These are phyloP conservation scores for Paramecium sonneborni DNA, from an alignment of 73 alveolate species.

Conservation along the genomic window DNA sequence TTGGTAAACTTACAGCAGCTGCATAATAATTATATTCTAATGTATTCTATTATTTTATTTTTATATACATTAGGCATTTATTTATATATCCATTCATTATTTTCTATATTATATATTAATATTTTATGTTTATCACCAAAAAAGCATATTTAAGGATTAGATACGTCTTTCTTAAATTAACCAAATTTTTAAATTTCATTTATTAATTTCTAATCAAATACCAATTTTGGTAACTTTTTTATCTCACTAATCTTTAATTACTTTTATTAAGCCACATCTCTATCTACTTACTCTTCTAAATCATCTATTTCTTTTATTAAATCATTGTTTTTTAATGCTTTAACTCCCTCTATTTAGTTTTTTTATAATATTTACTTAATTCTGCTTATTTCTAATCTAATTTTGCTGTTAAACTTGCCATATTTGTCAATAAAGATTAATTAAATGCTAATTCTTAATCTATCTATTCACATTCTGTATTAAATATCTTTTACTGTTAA, in stretches of 20 bases:
- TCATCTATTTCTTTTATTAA: background rate
- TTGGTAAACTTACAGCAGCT: conserved; percentile 86
- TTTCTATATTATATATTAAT: conserved; percentile 71
- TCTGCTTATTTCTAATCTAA: background rate
- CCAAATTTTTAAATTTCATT: conserved; percentile 27
- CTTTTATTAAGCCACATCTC: conserved; percentile 16
- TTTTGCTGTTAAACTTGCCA: background rate
- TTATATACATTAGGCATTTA: conserved; percentile 20
- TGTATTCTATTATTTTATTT: background rate
- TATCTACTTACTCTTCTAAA: conserved; percentile 53
- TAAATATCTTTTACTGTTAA: background rate
- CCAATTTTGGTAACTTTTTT: conserved; percentile 4
- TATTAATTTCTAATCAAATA: conserved; percentile 16
- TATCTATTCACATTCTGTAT: conserved; percentile 13
- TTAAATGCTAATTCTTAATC: background rate
- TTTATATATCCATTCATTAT: conserved; percentile 69
- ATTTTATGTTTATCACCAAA: conserved; percentile 86
- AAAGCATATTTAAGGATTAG: conserved; percentile 77
- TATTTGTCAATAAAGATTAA: conserved; percentile 28
- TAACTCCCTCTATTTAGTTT: background rate
- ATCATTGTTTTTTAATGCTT: conserved; percentile 21
- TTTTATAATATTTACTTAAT: background rate
- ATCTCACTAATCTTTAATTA: background rate
- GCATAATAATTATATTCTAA: conserved; percentile 79
- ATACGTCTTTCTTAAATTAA: background rate